These are phyloP conservation scores for Neckera pumila DNA, from an alignment of 225 moss, liverwort and hornwort species.

Conservation along the genomic window DNA sequence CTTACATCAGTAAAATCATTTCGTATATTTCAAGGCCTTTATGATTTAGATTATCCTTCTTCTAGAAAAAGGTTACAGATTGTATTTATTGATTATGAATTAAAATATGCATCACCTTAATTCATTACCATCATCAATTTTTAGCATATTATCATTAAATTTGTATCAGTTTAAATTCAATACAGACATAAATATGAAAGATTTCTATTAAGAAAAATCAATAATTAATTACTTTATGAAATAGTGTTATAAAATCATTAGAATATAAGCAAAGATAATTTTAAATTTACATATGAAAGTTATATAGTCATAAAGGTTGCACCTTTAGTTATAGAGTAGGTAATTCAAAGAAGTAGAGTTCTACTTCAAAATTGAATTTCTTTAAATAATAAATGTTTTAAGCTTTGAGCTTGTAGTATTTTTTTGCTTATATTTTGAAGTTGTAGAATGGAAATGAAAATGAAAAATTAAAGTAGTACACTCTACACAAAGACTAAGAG, in stretches of 20 bases:
- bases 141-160: background rate
- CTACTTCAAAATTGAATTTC: background rate
- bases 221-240: background rate
- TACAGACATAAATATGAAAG: background rate
- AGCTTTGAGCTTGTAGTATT: background rate
- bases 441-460: background rate
- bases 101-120: background rate
- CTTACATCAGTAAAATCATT: background rate
- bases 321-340: background rate
- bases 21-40: background rate
- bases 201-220: background rate
- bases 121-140: background rate
- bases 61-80: background rate
- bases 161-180: background rate
- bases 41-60: background rate
- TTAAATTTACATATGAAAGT: background rate
- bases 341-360: too few relatives aligned
- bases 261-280: background rate
- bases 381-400: background rate
- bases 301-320: background rate
- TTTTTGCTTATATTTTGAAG: background rate
- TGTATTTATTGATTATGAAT: background rate
- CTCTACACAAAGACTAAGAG: background rate
- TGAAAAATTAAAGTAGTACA: background rate
- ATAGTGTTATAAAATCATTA: background rate